Conservation (phyloP, 2,329 filamentous ascomycete genomes). For the Cladosporium sphaerospermum region DNA sequence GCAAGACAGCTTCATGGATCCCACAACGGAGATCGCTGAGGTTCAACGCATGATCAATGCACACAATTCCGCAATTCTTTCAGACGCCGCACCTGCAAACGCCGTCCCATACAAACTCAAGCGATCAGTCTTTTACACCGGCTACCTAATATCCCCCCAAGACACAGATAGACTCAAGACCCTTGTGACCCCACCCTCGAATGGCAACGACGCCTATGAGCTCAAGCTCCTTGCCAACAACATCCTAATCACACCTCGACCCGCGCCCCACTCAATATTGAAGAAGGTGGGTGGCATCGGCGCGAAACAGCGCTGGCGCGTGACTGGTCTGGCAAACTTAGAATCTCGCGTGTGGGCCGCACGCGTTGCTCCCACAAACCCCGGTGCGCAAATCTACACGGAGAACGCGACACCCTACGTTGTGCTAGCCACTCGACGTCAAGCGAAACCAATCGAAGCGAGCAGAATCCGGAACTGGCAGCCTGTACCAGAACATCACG, state of each 20-base stretch:
- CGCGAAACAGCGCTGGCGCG: constrained; percentile 74
- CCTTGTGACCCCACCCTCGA: constrained; percentile 59
- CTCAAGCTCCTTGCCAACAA: constrained; percentile 80
- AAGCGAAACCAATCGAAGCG: constrained; percentile 71
- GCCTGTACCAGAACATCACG: constrained; percentile 62
- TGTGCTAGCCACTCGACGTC: constrained; percentile 72
- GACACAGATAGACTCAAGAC: constrained; percentile 68
- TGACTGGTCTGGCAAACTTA: constrained; percentile 66
- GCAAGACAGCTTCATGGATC: constrained; percentile 65
- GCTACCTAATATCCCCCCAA: constrained; percentile 70
- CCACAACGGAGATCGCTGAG: constrained; percentile 71
- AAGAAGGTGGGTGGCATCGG: constrained; percentile 84
- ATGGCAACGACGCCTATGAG: constrained; percentile 57
- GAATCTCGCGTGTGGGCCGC: constrained; percentile 87
- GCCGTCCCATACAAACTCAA: constrained; percentile 62
- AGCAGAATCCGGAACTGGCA: constrained; percentile 79
- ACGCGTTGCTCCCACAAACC: constrained; percentile 64
- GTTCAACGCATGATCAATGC: constrained; percentile 84
- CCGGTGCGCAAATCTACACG: constrained; percentile 64
- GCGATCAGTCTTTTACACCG: constrained; percentile 85
- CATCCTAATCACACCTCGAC: constrained; percentile 79
- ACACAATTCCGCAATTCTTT: constrained; percentile 63
- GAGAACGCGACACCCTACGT: constrained; percentile 74
- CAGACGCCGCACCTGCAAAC: constrained; percentile 38
- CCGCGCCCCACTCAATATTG: constrained; percentile 65